A percentile compares a stretch with the other conserved stretches of the same genome.
Evolutionary conservation across 257 asterid species (phyloP).

Genomic region (Nicotiana tabacum): DNA sequence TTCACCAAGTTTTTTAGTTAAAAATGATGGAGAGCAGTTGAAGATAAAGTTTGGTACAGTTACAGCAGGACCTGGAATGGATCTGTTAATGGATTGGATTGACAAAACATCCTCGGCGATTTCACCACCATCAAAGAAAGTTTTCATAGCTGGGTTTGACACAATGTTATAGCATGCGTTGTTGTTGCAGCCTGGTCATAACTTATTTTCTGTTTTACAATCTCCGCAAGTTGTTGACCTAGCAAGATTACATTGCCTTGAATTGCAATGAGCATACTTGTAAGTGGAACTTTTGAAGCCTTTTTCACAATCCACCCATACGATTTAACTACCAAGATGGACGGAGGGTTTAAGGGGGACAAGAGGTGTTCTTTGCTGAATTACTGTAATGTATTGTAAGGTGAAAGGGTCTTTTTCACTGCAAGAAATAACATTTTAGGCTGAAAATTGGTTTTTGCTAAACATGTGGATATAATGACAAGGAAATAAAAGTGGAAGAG

Average conservation of each 20-base stretch:
- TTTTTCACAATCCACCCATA: not conserved
- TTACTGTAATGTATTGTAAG: too few species aligned
- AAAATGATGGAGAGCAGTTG: too few species aligned
- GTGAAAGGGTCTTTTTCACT: not conserved
- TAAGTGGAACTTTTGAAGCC: not conserved
- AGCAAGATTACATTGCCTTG: not conserved
- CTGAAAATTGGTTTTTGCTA: not conserved
- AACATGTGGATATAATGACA: not conserved
- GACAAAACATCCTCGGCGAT: slow-evolving; percentile 3
- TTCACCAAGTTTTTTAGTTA: too few species aligned
- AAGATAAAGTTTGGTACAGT: too few species aligned
- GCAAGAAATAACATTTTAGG: not conserved
- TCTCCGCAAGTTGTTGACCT: not conserved
- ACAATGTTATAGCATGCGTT: not conserved
- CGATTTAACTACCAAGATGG: not conserved
- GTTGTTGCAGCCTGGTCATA: slow-evolving; percentile 2
- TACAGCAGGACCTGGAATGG: not conserved
- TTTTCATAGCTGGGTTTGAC: not conserved
- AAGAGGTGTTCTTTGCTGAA: not conserved
- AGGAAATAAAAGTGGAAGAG: not conserved
- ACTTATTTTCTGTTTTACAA: not conserved
- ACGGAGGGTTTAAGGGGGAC: not conserved
- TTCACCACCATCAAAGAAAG: not conserved
- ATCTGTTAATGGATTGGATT: not conserved
- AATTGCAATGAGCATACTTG: not conserved